Percentiles rank a stretch among this genome's conserved stretches.
phyloP scores from a whole-genome alignment of 345 rosid species.

The Pugionium cornutum region DNA sequence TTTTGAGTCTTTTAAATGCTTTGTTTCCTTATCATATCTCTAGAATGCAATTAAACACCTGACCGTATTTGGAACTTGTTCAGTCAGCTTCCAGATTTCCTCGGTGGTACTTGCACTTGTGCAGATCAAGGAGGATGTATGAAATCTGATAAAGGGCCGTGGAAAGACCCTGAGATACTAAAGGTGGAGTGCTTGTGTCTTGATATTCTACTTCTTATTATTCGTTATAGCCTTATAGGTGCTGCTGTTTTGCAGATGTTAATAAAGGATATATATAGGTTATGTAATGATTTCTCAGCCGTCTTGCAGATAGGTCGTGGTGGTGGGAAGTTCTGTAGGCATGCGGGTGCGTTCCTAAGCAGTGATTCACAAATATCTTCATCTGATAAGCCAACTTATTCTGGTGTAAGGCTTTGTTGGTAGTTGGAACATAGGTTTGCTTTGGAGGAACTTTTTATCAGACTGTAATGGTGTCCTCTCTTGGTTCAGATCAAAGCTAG shows the following conservation, averaged over 20 bases:
- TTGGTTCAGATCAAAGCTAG: conserved; percentile 58
- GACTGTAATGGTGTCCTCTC: conserved; percentile 22
- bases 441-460: conserved; percentile 11
- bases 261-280: not conserved
- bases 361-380: conserved; percentile 55
- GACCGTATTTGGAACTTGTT: conserved; percentile 33
- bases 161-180: conserved; percentile 81
- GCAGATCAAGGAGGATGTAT: conserved; percentile 84
- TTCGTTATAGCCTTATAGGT: not conserved
- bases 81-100: conserved; percentile 92
- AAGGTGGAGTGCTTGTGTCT: conserved; percentile 49
- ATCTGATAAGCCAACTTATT: conserved; percentile 48
- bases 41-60: not conserved
- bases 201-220: not conserved
- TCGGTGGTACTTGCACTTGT: conserved; percentile 87
- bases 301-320: conserved; percentile 60
- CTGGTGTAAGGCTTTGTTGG: conserved; percentile 42
- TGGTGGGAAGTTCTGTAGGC: conserved; percentile 64
- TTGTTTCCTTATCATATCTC: conserved; percentile 1
- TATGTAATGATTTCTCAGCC: conserved; percentile 15
- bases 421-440: conserved; percentile 8
- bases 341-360: conserved; percentile 52
- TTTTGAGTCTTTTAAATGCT: conserved; percentile 1
- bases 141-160: conserved; percentile 92
- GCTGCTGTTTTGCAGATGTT: too few species aligned